These are phyloP conservation scores for Symmetrospora coprosmae DNA, from an alignment of 768 basidiomycete genomes.

Conservation along the genomic window DNA sequence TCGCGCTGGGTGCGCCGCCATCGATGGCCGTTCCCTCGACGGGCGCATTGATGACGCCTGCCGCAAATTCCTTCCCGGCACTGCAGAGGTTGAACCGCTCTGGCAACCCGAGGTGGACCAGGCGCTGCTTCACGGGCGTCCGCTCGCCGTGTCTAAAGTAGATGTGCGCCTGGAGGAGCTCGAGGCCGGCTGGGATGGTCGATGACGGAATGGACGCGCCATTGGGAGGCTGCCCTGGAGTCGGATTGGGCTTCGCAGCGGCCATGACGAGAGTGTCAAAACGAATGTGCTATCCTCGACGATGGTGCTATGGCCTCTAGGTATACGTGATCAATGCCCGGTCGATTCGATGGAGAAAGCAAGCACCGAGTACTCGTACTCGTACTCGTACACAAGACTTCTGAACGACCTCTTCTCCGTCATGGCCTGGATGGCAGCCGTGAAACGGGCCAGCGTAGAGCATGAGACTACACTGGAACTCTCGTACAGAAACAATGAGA, in stretches of 20 bases:
- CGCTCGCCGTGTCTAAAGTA: conserved; percentile 10
- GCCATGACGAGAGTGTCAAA: too few species aligned
- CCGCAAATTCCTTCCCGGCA: not conserved
- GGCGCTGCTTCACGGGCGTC: conserved; percentile 8
- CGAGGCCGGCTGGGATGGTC: conserved; percentile 7
- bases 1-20: not conserved
- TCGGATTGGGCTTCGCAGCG: conserved; percentile 12
- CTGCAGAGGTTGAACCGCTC: not conserved
- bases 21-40: not conserved
- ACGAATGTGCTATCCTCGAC: too few species aligned
- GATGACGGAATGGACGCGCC: not conserved
- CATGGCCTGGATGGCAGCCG: too few species aligned
- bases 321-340: too few species aligned
- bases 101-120: conserved; percentile 11
- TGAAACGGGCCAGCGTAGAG: too few species aligned
- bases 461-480: too few species aligned
- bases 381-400: too few species aligned
- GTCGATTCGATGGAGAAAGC: too few species aligned
- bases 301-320: too few species aligned
- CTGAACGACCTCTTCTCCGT: too few species aligned
- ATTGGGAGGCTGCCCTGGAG: conserved; percentile 1
- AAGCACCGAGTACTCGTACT: too few species aligned
- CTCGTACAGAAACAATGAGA: too few species aligned
- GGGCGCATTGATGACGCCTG: not conserved
- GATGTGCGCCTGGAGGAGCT: conserved; percentile 7